phyloP scores from a whole-genome alignment of 2,329 filamentous ascomycete species.

The Microdochium trichocladiopsis region DNA sequence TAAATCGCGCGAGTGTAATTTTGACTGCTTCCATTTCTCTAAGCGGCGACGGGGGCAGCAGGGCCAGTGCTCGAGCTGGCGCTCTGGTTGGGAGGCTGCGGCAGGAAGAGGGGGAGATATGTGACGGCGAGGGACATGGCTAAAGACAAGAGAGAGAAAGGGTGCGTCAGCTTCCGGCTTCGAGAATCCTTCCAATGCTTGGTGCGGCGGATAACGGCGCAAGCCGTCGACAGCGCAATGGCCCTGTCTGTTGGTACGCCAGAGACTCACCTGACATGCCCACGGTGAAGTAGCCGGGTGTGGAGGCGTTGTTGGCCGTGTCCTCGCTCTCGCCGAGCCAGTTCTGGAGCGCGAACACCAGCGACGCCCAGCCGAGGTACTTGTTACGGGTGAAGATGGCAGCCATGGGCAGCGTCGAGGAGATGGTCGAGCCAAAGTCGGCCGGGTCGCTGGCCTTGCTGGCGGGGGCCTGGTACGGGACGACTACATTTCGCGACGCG shows the following conservation, averaged over 20 bases:
- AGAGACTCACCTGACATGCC: conserved; percentile 65
- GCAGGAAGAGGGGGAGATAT: conserved; percentile 44
- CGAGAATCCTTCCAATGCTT: neutral
- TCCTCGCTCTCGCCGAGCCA: conserved; percentile 73
- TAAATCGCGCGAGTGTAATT: conserved; percentile 6
- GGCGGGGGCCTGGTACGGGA: conserved; percentile 77
- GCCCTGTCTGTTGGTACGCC: neutral
- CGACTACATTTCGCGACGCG: conserved; percentile 47
- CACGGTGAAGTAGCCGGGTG: conserved; percentile 66
- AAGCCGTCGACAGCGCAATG: too few species aligned
- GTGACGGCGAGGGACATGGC: conserved; percentile 52
- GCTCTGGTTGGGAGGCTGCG: conserved; percentile 24
- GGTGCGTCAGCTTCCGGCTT: neutral
- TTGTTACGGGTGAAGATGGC: conserved; percentile 92
- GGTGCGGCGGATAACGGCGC: neutral
- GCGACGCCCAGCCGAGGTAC: conserved; percentile 66
- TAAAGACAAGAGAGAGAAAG: conserved; percentile 15
- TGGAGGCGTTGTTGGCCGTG: conserved; percentile 54
- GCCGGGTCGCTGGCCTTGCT: conserved; percentile 52
- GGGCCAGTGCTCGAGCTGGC: conserved; percentile 23
- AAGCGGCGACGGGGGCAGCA: conserved; percentile 14
- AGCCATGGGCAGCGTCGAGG: conserved; percentile 86
- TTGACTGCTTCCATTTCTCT: too few species aligned
- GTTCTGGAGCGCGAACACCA: conserved; percentile 67
- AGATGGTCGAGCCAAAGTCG: conserved; percentile 66